Conservation (phyloP, 768 basidiomycete genomes). For the Agaricus sinodeliciosus region DNA sequence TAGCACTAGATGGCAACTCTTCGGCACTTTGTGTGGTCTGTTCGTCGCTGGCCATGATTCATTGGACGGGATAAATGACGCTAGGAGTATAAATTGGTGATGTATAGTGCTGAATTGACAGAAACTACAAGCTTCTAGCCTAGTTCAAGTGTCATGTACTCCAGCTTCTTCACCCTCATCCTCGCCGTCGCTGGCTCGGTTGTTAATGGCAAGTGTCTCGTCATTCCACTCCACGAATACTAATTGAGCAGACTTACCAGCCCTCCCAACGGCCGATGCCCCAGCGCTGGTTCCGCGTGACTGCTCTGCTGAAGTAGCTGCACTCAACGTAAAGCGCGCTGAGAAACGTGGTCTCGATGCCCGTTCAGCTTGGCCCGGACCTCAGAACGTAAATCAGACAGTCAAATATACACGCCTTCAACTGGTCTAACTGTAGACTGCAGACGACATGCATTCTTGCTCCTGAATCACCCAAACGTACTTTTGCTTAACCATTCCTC, state of each 20-base stretch:
- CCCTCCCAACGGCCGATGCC: slow-evolving; percentile 4
- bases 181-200: background rate
- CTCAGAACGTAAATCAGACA: slow-evolving; percentile 16
- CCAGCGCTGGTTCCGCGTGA: slow-evolving; percentile 12
- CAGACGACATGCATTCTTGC: slow-evolving; percentile 19
- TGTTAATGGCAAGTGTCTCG: slow-evolving; percentile 1
- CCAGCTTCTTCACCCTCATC: slow-evolving; percentile 1
- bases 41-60: background rate
- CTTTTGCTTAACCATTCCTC: background rate
- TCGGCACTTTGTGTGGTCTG: no score
- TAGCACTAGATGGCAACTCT: no score
- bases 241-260: background rate
- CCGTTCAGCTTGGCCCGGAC: slow-evolving; percentile 15
- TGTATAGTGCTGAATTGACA: background rate
- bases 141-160: background rate
- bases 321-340: slow-evolving; percentile 12
- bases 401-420: background rate
- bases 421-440: background rate
- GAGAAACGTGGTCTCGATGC: slow-evolving; percentile 17
- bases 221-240: background rate
- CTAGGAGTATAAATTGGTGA: slow-evolving; percentile 1
- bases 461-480: slow-evolving; percentile 16
- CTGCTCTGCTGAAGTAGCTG: slow-evolving; percentile 17
- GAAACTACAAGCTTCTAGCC: background rate
- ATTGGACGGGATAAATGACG: slow-evolving; percentile 4